Conservation (phyloP, 23 red algal genomes). For the Cyanidium caldarium region DNA sequence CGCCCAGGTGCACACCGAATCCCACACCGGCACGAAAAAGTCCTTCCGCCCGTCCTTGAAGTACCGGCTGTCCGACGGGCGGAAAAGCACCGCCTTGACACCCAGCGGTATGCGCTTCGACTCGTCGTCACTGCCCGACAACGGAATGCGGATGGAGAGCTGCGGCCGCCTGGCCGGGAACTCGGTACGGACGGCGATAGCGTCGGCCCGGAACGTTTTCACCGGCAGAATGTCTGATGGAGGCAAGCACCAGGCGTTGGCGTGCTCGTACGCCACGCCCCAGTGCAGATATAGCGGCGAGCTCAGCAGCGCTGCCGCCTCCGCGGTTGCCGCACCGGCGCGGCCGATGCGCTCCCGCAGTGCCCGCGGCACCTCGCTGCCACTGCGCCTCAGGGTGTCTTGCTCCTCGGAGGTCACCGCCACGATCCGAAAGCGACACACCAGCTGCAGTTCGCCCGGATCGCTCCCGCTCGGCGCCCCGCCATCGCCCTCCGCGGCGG, state of each 20-base stretch:
- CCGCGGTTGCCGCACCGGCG: neutral
- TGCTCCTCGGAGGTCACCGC: neutral
- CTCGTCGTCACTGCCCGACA: neutral
- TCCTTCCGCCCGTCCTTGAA: neutral
- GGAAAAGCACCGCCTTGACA: neutral
- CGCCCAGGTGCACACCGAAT: neutral
- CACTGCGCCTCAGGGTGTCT: neutral
- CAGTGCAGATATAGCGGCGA: neutral
- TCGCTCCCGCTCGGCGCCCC: too few relatives aligned
- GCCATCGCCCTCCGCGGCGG: too few relatives aligned
- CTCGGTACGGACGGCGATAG: neutral
- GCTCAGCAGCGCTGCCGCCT: neutral
- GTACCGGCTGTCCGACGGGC: neutral
- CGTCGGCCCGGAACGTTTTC: neutral
- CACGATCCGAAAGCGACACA: neutral
- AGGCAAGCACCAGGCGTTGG: neutral
- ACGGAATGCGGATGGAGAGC: neutral
- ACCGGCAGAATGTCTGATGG: neutral
- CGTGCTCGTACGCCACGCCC: neutral
- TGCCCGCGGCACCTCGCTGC: neutral
- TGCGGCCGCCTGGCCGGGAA: neutral
- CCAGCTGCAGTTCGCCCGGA: too few relatives aligned
- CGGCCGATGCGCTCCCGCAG: neutral
- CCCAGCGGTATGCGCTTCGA: neutral
- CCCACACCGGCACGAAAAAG: neutral